Conservation (phyloP, 2,329 filamentous ascomycete genomes). For the Xylaria sp. region DNA sequence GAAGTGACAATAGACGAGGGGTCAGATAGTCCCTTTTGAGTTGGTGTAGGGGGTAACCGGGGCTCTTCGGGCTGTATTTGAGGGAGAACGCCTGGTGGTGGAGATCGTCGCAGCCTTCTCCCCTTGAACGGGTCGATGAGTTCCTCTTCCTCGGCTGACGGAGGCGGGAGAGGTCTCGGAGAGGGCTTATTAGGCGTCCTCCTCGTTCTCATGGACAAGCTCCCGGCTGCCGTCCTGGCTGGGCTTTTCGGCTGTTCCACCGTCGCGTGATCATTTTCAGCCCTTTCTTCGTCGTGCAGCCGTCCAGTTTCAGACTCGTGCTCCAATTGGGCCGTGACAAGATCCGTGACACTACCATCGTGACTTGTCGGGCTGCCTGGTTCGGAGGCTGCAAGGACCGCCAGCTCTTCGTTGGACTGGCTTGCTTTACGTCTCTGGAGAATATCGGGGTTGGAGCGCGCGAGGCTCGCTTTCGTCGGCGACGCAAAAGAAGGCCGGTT, state of each 20-base stretch:
- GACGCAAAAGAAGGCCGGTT: conserved; percentile 66
- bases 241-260: conserved; percentile 28
- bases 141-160: conserved; percentile 51
- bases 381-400: conserved; percentile 32
- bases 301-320: conserved; percentile 33
- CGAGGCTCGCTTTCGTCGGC: conserved; percentile 69
- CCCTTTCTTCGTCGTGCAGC: neutral
- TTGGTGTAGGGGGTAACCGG: conserved; percentile 66
- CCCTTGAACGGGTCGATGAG: conserved; percentile 50
- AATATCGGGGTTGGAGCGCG: conserved; percentile 65
- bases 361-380: conserved; percentile 27
- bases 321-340: conserved; percentile 42
- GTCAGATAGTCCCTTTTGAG: conserved; percentile 55
- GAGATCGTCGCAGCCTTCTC: conserved; percentile 46
- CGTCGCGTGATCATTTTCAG: conserved; percentile 2
- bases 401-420: conserved; percentile 21
- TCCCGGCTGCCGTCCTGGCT: conserved; percentile 39
- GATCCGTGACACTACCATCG: conserved; percentile 38
- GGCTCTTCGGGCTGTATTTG: conserved; percentile 57
- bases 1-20: conserved; percentile 58
- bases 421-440: conserved; percentile 49
- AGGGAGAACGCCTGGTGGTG: conserved; percentile 43
- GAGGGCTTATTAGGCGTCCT: conserved; percentile 51
- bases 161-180: conserved; percentile 55
- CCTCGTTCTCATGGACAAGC: conserved; percentile 45